These are phyloP conservation scores for Lagenidium sp. DNA, from an alignment of 352 stramenopile genomes.

Conservation along the genomic window DNA sequence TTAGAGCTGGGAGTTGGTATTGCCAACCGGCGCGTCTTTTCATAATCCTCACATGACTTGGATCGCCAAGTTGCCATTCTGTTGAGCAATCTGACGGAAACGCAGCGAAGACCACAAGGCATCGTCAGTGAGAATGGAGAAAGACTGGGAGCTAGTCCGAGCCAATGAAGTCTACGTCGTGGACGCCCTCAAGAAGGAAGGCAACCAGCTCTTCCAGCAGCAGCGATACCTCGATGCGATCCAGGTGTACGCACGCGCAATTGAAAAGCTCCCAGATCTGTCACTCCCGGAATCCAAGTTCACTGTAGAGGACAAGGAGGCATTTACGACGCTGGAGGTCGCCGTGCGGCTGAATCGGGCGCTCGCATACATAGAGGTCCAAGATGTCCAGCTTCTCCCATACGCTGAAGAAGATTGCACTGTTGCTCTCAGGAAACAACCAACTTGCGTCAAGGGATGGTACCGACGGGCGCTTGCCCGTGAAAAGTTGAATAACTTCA, in stretches of 20 bases:
- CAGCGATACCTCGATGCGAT: slow-evolving; percentile 30
- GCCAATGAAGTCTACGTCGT: slow-evolving; percentile 17
- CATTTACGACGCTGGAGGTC: slow-evolving; percentile 19
- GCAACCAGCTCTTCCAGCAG: slow-evolving; percentile 50
- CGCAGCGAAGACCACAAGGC: not conserved
- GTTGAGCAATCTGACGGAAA: not conserved
- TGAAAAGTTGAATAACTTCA: slow-evolving; percentile 54
- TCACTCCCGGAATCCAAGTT: not conserved
- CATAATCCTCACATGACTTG: too few species aligned
- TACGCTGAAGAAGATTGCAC: slow-evolving; percentile 67
- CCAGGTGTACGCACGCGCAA: slow-evolving; percentile 26
- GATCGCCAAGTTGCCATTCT: not conserved
- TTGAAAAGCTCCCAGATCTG: slow-evolving; percentile 6
- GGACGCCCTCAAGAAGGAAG: slow-evolving; percentile 42
- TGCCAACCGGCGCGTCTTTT: too few species aligned
- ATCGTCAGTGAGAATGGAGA: not conserved
- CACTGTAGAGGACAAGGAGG: slow-evolving; percentile 2
- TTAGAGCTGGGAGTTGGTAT: too few species aligned
- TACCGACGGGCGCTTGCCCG: slow-evolving; percentile 80
- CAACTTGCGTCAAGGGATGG: slow-evolving; percentile 80
- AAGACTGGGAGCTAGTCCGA: slow-evolving; percentile 18
- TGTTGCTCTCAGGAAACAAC: slow-evolving; percentile 51
- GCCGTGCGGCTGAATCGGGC: slow-evolving; percentile 62
- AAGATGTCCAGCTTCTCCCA: slow-evolving; percentile 10
- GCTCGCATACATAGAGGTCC: slow-evolving; percentile 36